Conservation (phyloP, 2,329 filamentous ascomycete species). For the Colletotrichum somersetense region DNA sequence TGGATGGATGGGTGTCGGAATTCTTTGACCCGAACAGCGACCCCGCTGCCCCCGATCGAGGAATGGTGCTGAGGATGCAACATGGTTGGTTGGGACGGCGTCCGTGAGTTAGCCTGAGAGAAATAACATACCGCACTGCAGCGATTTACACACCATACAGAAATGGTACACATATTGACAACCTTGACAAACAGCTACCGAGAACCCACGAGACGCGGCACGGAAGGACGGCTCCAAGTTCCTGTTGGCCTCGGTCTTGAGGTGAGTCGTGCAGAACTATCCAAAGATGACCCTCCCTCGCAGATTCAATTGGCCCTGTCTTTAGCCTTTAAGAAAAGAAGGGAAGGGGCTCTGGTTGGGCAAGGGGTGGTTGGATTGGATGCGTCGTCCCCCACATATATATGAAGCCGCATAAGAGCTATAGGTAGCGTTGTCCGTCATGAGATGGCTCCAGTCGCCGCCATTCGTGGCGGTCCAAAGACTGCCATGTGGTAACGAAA, state of each 20-base stretch:
- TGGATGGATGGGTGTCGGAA: slow-evolving; percentile 13
- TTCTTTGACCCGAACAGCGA: slow-evolving; percentile 31
- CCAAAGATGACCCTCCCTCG: slow-evolving; percentile 20
- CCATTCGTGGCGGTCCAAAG: not conserved
- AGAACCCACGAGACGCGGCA: slow-evolving; percentile 33
- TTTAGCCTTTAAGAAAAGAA: slow-evolving; percentile 16
- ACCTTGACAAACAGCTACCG: slow-evolving; percentile 23
- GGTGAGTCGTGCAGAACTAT: slow-evolving; percentile 29
- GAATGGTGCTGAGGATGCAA: slow-evolving; percentile 4
- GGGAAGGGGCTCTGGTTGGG: not conserved
- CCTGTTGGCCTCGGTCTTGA: slow-evolving; percentile 14
- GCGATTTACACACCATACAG: slow-evolving; percentile 10
- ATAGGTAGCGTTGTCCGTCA: not conserved
- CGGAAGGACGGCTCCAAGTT: slow-evolving; percentile 33
- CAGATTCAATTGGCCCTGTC: slow-evolving; percentile 26
- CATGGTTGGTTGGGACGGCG: slow-evolving; percentile 12
- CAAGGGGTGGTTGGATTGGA: not conserved
- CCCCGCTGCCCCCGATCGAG: slow-evolving; percentile 1
- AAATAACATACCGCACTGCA: slow-evolving; percentile 35
- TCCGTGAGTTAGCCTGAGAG: slow-evolving; percentile 40
- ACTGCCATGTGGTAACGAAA: not conserved
- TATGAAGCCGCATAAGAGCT: not conserved
- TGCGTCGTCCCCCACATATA: slow-evolving; percentile 4
- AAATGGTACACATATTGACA: slow-evolving; percentile 31
- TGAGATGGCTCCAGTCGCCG: not conserved